Evolutionary conservation across 306 rosid species (phyloP).

Genomic region (Cicer cuneatum): DNA sequence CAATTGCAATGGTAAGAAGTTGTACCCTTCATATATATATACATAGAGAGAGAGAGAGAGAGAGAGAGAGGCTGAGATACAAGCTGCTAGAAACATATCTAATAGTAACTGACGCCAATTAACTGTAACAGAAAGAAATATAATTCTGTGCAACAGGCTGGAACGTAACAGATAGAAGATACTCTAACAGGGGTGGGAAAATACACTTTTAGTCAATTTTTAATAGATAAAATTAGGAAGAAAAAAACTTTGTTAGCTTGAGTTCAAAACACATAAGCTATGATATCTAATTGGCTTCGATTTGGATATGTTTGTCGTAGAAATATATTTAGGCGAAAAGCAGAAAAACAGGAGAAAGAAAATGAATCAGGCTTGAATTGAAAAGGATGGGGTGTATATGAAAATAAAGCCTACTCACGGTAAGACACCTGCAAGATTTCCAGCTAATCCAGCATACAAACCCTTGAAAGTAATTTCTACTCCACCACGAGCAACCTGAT

Average conservation of each 20-base stretch:
- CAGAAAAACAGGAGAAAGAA: constrained; percentile 8
- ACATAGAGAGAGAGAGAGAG: background rate
- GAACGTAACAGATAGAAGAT: background rate
- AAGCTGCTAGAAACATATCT: background rate
- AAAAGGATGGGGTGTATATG: constrained; percentile 2
- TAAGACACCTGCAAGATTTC: constrained; percentile 90
- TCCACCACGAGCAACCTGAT: constrained; percentile 88
- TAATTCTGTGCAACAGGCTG: background rate
- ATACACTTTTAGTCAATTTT: constrained; percentile 25
- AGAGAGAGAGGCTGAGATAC: background rate
- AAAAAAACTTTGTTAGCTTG: background rate
- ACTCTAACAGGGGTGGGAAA: background rate
- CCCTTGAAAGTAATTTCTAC: constrained; percentile 79
- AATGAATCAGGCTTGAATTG: background rate
- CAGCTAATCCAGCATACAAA: constrained; percentile 90
- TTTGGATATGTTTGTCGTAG: constrained; percentile 1
- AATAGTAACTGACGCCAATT: background rate
- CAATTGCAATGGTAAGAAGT: background rate
- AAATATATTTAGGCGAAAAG: constrained; percentile 21
- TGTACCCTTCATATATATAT: background rate
- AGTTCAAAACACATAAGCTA: background rate
- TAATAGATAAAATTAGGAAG: constrained; percentile 17
- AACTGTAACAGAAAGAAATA: background rate
- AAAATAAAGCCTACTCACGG: constrained; percentile 69
- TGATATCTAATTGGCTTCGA: constrained; percentile 10